Conservation (phyloP, 78 protist species). For the Tieghemostelium lacteum region DNA sequence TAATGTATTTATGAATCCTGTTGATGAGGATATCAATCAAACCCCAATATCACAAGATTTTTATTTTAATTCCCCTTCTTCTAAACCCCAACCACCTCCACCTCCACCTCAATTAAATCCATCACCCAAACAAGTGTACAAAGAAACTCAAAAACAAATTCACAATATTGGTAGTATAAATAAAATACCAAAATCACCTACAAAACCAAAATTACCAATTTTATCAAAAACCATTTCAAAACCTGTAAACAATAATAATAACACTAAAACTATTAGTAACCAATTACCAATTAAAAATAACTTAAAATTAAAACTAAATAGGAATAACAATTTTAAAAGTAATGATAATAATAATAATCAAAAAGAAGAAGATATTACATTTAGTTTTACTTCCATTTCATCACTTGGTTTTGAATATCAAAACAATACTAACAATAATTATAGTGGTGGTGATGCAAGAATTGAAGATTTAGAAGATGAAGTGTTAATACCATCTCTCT, state of each 20-base stretch:
- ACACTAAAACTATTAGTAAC: background rate
- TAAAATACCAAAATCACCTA: background rate
- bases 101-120: background rate
- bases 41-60: background rate
- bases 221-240: background rate
- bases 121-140: background rate
- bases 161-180: background rate
- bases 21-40: conserved; percentile 16
- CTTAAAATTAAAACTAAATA: background rate
- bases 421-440: background rate
- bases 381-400: background rate
- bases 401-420: background rate
- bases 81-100: background rate
- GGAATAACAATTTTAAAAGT: background rate
- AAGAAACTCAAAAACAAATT: background rate
- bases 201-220: background rate
- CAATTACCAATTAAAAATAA: background rate
- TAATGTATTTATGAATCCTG: background rate
- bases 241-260: background rate
- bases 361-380: background rate
- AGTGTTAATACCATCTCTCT: conserved; percentile 1
- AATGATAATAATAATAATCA: no score
- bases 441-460: background rate
- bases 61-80: background rate
- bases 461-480: background rate